phyloP scores from a whole-genome alignment of 352 stramenopile genomes.

The Phytophthora pistaciae region DNA sequence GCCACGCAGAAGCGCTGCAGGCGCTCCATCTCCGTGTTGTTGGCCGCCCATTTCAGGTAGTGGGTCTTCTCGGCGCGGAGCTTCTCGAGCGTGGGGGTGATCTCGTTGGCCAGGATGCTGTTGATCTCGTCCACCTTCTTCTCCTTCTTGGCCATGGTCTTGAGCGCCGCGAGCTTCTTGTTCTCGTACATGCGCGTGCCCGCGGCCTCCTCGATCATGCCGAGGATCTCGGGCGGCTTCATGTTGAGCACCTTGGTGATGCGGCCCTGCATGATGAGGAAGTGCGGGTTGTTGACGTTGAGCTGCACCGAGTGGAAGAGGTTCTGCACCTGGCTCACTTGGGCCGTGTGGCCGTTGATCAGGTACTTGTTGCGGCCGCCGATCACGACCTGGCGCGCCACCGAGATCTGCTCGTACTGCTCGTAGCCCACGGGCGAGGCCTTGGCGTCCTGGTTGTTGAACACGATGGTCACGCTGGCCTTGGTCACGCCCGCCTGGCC shows the following conservation, averaged over 20 bases:
- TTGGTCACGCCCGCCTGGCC: constrained; percentile 99
- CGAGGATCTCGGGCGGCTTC: constrained; percentile 99
- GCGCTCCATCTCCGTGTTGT: constrained; percentile 98
- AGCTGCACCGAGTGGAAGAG: constrained; percentile 99
- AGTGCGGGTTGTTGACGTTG: constrained; percentile 99
- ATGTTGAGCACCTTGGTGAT: constrained; percentile 99
- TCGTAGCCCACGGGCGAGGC: constrained; percentile 97
- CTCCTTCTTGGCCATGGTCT: constrained; percentile 99
- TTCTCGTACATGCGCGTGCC: constrained; percentile 99
- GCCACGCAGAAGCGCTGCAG: constrained; percentile 98
- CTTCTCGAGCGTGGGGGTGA: constrained; percentile 99
- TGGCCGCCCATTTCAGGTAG: constrained; percentile 98
- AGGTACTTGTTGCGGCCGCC: constrained; percentile 99
- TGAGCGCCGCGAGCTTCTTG: constrained; percentile 98
- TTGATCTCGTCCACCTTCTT: constrained; percentile 99
- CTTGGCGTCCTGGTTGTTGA: constrained; percentile 97
- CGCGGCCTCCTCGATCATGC: constrained; percentile 99
- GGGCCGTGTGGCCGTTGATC: constrained; percentile 98
- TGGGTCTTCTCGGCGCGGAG: constrained; percentile 97
- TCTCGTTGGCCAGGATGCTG: constrained; percentile 97
- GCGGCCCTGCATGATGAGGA: constrained; percentile 99
- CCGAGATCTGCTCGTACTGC: constrained; percentile 98
- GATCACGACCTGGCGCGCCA: constrained; percentile 99
- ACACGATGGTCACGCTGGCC: constrained; percentile 98
- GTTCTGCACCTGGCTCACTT: constrained; percentile 99